Conservation (phyloP, 768 basidiomycete genomes). For the Antrodiella citrinella region DNA sequence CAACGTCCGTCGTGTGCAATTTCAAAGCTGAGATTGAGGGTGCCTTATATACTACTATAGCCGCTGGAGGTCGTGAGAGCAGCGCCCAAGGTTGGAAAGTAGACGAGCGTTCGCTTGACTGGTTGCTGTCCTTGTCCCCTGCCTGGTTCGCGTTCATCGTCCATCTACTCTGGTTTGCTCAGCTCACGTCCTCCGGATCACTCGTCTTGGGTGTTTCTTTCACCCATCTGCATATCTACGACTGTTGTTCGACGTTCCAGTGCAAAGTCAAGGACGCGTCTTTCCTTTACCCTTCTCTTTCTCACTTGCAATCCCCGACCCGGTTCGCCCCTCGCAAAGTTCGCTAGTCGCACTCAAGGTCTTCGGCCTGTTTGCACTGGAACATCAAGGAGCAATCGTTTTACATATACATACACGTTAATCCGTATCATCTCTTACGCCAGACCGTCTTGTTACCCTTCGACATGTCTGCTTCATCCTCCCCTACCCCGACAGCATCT, state of each 20-base stretch:
- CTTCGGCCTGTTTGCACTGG: constrained; percentile 3
- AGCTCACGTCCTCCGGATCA: neutral
- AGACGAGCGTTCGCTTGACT: neutral
- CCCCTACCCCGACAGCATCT: constrained; percentile 15
- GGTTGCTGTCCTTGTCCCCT: neutral
- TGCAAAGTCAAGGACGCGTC: constrained; percentile 17
- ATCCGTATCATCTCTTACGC: neutral
- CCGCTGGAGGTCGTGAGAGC: neutral
- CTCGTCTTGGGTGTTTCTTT: neutral
- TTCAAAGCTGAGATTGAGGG: too few relatives aligned
- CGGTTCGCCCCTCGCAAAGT: constrained; percentile 6
- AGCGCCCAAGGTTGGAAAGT: neutral
- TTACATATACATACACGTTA: constrained; percentile 6
- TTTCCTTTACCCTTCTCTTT: constrained; percentile 18
- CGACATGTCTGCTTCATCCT: constrained; percentile 21
- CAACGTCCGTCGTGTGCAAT: too few relatives aligned
- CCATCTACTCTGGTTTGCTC: neutral
- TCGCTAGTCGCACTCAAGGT: constrained; percentile 6
- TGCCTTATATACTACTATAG: too few relatives aligned
- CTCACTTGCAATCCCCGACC: constrained; percentile 11
- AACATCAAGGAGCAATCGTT: constrained; percentile 9
- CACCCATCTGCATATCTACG: neutral
- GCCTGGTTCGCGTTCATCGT: neutral
- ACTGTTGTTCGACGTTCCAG: neutral
- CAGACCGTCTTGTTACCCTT: constrained; percentile 3